These are phyloP conservation scores for Rhododendron ovatum DNA, from an alignment of 148 eudicot species.

Conservation along the genomic window DNA sequence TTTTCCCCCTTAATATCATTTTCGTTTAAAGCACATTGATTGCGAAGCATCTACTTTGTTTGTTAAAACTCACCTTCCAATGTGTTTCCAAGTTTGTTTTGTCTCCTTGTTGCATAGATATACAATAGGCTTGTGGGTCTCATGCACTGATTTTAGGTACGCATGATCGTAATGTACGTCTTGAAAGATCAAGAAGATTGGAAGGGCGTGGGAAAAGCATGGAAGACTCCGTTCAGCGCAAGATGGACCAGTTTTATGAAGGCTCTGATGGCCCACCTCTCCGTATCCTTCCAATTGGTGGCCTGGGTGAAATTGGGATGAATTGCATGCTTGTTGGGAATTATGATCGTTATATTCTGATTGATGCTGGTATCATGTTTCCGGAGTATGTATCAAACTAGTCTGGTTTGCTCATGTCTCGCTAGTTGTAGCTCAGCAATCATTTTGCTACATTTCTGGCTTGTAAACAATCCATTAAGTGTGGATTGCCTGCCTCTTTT, in stretches of 20 bases:
- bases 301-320: slow-evolving; percentile 99
- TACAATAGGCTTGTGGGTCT: not conserved
- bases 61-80: not conserved
- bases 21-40: not conserved
- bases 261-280: slow-evolving; percentile 91
- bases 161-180: slow-evolving; percentile 43
- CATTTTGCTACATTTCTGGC: not conserved
- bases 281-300: slow-evolving; percentile 93
- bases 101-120: not conserved
- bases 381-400: slow-evolving; percentile 64
- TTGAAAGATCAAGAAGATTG: slow-evolving; percentile 55
- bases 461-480: not conserved
- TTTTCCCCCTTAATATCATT: not conserved
- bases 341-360: slow-evolving; percentile 91
- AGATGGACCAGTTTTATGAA: slow-evolving; percentile 96
- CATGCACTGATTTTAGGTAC: slow-evolving; percentile 39
- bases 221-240: slow-evolving; percentile 93
- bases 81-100: not conserved
- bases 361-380: slow-evolving; percentile 98
- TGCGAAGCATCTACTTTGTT: not conserved
- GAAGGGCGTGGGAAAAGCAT: slow-evolving; percentile 90
- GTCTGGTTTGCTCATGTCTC: not conserved
- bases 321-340: slow-evolving; percentile 99
- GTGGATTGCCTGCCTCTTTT: not conserved
- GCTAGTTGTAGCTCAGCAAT: slow-evolving; percentile 1